These are phyloP conservation scores for Closterium sp. DNA, from an alignment of 139 green algal species.

Conservation along the genomic window DNA sequence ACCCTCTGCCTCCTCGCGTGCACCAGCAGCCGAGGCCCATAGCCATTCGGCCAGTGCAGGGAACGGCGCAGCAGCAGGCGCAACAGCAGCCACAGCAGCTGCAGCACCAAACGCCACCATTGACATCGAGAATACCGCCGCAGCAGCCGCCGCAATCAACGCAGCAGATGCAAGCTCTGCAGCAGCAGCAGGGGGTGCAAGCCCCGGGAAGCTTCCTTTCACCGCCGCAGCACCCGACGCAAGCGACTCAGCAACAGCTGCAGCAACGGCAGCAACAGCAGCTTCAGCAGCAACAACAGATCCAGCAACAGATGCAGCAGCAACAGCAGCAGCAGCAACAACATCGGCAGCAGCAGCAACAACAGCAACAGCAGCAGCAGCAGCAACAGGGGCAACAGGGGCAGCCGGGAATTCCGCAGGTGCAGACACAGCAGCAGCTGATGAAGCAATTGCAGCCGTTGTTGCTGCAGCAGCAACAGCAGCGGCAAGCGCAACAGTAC, in stretches of 20 bases:
- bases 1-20: neutral
- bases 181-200: neutral
- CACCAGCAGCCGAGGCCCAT: neutral
- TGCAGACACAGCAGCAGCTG: neutral
- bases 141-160: neutral
- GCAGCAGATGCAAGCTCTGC: neutral
- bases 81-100: neutral
- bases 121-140: neutral
- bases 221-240: neutral
- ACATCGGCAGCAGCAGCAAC: neutral
- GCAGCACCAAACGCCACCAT: neutral
- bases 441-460: neutral
- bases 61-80: neutral
- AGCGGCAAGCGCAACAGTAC: neutral
- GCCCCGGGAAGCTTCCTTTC: neutral
- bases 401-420: neutral
- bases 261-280: neutral
- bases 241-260: neutral
- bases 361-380: neutral
- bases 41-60: neutral
- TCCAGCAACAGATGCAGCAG: neutral
- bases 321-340: neutral
- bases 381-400: neutral
- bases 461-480: neutral
- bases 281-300: neutral